These are phyloP conservation scores for Rachicladosporium sp. DNA, from an alignment of 2,329 filamentous ascomycete species.

Conservation along the genomic window DNA sequence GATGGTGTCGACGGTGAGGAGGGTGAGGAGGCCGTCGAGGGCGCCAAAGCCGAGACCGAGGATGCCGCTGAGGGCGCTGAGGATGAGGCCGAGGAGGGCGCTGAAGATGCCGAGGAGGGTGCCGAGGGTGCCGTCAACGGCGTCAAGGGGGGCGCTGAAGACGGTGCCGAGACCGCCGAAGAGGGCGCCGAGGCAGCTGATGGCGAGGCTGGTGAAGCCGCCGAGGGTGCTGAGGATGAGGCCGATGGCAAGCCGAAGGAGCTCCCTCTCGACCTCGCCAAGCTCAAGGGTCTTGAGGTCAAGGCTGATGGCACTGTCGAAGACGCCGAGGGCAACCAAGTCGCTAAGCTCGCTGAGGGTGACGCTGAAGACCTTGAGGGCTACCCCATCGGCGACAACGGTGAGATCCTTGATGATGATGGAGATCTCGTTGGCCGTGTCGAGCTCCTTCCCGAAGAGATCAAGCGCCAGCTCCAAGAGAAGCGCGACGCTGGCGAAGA, in stretches of 20 bases:
- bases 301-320: slow-evolving; percentile 42
- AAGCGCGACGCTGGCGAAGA: slow-evolving; percentile 25
- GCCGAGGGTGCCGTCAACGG: slow-evolving; percentile 13
- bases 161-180: slow-evolving; percentile 12
- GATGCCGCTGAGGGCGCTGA: slow-evolving; percentile 14
- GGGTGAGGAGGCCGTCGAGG: slow-evolving; percentile 12
- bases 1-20: slow-evolving; percentile 16
- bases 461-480: slow-evolving; percentile 29
- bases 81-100: slow-evolving; percentile 13
- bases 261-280: slow-evolving; percentile 31
- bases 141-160: slow-evolving; percentile 11
- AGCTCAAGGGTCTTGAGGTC: slow-evolving; percentile 40
- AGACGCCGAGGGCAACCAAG: slow-evolving; percentile 36
- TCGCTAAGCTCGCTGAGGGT: slow-evolving; percentile 39
- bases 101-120: slow-evolving; percentile 13
- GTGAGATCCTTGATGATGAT: slow-evolving; percentile 44
- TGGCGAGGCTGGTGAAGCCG: slow-evolving; percentile 12
- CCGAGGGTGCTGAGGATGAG: slow-evolving; percentile 7
- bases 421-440: slow-evolving; percentile 43
- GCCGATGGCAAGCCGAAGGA: slow-evolving; percentile 20
- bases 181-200: slow-evolving; percentile 18
- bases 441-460: slow-evolving; percentile 35
- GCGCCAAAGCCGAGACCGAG: slow-evolving; percentile 14
- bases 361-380: slow-evolving; percentile 41
- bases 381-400: slow-evolving; percentile 41